A percentile compares a stretch with the other conserved stretches of the same genome.
Evolutionary conservation across 2,329 filamentous ascomycete genomes (phyloP).

Genomic region (Calonectria pteridis): DNA sequence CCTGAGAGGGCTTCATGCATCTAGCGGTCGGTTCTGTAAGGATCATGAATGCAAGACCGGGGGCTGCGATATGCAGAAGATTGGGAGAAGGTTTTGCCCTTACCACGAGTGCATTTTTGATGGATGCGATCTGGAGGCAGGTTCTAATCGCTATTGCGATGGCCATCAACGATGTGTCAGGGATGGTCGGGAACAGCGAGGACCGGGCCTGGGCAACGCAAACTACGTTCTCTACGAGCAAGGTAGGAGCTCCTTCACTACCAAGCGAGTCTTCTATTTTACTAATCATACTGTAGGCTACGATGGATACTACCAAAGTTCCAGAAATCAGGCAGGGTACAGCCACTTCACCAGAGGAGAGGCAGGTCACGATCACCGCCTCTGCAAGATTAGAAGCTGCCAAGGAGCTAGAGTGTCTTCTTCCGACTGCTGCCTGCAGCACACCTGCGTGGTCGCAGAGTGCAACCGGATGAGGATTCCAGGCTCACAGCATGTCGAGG

Average conservation of each 20-base stretch:
- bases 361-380: slow-evolving; percentile 36
- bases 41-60: slow-evolving; percentile 42
- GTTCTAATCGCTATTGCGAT: slow-evolving; percentile 38
- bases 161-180: slow-evolving; percentile 34
- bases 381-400: slow-evolving; percentile 42
- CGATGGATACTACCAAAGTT: slow-evolving; percentile 24
- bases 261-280: neutral
- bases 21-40: slow-evolving; percentile 37
- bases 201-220: slow-evolving; percentile 25
- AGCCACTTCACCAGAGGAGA: slow-evolving; percentile 13
- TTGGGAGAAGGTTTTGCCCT: slow-evolving; percentile 39
- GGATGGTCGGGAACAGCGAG: slow-evolving; percentile 22
- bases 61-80: slow-evolving; percentile 38
- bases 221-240: slow-evolving; percentile 37
- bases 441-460: slow-evolving; percentile 32
- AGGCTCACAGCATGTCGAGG: neutral
- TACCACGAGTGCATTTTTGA: slow-evolving; percentile 44
- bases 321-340: slow-evolving; percentile 26
- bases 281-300: slow-evolving; percentile 22
- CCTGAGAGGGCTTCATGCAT: slow-evolving; percentile 26
- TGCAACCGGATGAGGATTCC: slow-evolving; percentile 29
- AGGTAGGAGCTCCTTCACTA: slow-evolving; percentile 32
- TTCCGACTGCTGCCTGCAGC: slow-evolving; percentile 36
- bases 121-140: slow-evolving; percentile 41
- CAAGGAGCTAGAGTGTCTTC: slow-evolving; percentile 21